A percentile compares a stretch with the other conserved stretches of the same genome.
Conservation (phyloP, 2,329 filamentous ascomycete species). For the Acephala macrosclerotiorum region DNA sequence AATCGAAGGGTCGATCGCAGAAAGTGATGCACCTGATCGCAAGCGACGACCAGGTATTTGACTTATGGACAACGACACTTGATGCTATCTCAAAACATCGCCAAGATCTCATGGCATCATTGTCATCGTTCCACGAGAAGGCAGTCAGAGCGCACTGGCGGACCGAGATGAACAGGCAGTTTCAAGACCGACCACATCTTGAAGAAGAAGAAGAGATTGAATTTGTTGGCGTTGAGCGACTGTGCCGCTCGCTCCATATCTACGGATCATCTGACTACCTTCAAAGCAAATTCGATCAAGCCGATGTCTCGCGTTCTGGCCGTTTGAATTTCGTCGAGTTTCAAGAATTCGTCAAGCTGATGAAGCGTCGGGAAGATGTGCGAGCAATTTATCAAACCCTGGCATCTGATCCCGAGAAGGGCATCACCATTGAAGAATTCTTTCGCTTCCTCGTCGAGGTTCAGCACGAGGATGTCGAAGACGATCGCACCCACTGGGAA, state of each 20-base stretch:
- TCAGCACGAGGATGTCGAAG: conserved; percentile 79
- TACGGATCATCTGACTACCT: conserved; percentile 82
- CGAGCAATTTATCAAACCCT: conserved; percentile 73
- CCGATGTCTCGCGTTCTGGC: conserved; percentile 69
- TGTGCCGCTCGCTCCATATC: conserved; percentile 92
- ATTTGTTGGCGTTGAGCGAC: conserved; percentile 77
- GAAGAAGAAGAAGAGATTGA: conserved; percentile 75
- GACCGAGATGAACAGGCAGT: conserved; percentile 78
- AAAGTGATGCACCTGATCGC: conserved; percentile 92
- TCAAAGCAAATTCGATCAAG: conserved; percentile 75
- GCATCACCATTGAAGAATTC: conserved; percentile 78
- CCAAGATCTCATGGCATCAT: conserved; percentile 87
- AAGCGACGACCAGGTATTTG: conserved; percentile 73
- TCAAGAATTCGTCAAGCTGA: conserved; percentile 78
- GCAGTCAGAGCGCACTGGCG: conserved; percentile 87
- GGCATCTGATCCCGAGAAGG: conserved; percentile 63
- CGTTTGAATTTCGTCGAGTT: conserved; percentile 83
- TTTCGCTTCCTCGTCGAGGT: conserved; percentile 74
- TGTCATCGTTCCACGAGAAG: conserved; percentile 85
- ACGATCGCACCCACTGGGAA: conserved; percentile 72
- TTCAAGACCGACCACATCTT: conserved; percentile 57
- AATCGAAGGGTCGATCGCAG: conserved; percentile 70
- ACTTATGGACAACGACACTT: conserved; percentile 84
- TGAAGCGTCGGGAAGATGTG: conserved; percentile 87
- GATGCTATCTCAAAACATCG: conserved; percentile 86